Evolutionary conservation across 352 stramenopile species (phyloP).

Genomic region (Salisapilia sapeloensis): DNA sequence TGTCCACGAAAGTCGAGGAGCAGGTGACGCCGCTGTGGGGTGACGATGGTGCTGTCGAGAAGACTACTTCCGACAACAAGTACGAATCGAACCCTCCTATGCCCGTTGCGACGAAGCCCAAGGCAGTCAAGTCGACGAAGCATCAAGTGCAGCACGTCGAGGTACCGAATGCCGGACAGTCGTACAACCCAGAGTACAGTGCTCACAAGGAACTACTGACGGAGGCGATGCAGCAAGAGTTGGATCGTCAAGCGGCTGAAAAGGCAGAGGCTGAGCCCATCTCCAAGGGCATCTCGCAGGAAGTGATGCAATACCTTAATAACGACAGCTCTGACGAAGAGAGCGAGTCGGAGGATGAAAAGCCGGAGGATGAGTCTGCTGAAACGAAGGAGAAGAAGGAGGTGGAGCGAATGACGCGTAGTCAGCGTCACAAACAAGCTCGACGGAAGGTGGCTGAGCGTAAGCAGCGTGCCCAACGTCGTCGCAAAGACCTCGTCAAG

Average conservation of each 20-base stretch:
- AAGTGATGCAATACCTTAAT: slow-evolving; percentile 72
- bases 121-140: slow-evolving; percentile 35
- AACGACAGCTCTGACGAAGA: slow-evolving; percentile 21
- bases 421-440: slow-evolving; percentile 58
- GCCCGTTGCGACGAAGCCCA: slow-evolving; percentile 42
- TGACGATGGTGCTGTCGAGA: slow-evolving; percentile 18
- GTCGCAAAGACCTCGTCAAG: slow-evolving; percentile 63
- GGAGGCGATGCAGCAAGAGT: slow-evolving; percentile 41
- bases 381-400: slow-evolving; percentile 12
- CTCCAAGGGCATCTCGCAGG: slow-evolving; percentile 41
- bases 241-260: slow-evolving; percentile 36
- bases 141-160: slow-evolving; percentile 59
- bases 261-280: slow-evolving; percentile 27
- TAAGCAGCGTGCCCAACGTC: slow-evolving; percentile 33
- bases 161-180: slow-evolving; percentile 56
- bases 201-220: slow-evolving; percentile 69
- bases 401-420: slow-evolving; percentile 41
- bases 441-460: slow-evolving; percentile 71
- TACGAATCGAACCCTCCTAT: slow-evolving; percentile 17
- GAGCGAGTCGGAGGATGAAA: slow-evolving; percentile 14
- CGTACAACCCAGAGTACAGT: slow-evolving; percentile 73
- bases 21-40: slow-evolving; percentile 16
- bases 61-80: slow-evolving; percentile 24
- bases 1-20: slow-evolving; percentile 4
- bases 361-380: neutral